Evolutionary conservation across 257 asterid genomes (phyloP).

Genomic region (Striga asiatica): DNA sequence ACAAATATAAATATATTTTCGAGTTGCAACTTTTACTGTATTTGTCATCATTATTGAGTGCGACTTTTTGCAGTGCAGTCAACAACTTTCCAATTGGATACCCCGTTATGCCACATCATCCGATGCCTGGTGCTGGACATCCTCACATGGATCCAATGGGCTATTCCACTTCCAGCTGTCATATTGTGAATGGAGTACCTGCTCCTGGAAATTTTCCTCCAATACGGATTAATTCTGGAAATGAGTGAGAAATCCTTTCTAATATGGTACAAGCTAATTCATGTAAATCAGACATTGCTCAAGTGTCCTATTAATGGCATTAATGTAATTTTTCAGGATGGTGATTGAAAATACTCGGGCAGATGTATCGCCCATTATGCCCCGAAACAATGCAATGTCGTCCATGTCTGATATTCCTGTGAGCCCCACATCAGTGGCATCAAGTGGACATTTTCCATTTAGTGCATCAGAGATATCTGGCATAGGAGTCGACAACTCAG

Average conservation of each 20-base stretch:
- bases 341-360: conserved; percentile 42
- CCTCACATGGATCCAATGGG: conserved; percentile 74
- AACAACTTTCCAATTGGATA: conserved; percentile 90
- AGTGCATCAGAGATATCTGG: conserved; percentile 77
- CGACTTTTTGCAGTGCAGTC: conserved; percentile 68
- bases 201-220: conserved; percentile 78
- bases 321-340: conserved; percentile 36
- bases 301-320: background rate
- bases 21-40: conserved; percentile 1
- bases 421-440: conserved; percentile 85
- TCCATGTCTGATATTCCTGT: conserved; percentile 74
- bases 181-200: conserved; percentile 84
- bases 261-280: conserved; percentile 8
- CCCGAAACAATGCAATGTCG: conserved; percentile 59
- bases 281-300: background rate
- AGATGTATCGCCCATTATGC: conserved; percentile 47
- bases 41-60: conserved; percentile 32
- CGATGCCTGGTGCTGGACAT: conserved; percentile 57
- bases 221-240: conserved; percentile 74
- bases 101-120: conserved; percentile 79
- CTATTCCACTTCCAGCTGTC: conserved; percentile 49
- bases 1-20: background rate
- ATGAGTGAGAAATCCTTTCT: conserved; percentile 45
- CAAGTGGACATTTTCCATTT: conserved; percentile 88
- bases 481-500: conserved; percentile 75